These are phyloP conservation scores for Volvariella surrecta DNA, from an alignment of 1,284 basidiomycete species.

Conservation along the genomic window DNA sequence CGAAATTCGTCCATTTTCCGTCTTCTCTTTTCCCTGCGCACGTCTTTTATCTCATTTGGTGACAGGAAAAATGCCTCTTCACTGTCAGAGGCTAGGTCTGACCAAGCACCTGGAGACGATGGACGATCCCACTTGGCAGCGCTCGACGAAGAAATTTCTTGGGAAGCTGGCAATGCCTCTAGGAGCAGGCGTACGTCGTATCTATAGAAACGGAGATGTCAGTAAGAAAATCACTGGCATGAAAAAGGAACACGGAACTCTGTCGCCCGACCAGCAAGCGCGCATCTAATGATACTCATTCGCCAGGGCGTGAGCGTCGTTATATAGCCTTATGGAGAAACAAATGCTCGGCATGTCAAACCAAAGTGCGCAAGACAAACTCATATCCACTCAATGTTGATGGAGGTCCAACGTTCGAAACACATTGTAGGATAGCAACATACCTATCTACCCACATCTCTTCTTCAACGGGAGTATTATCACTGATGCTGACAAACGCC, in stretches of 20 bases:
- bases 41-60: constrained; percentile 57
- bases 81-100: constrained; percentile 72
- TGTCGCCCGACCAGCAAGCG: no score
- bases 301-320: no score
- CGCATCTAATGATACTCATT: no score
- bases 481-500: constrained; percentile 1
- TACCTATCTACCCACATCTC: constrained; percentile 18
- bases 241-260: no score
- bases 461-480: constrained; percentile 1
- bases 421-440: constrained; percentile 4
- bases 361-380: neutral
- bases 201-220: constrained; percentile 28
- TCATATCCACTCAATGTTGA: neutral
- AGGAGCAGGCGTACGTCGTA: constrained; percentile 75
- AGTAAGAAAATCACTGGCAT: no score
- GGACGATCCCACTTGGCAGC: constrained; percentile 10
- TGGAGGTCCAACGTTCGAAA: no score
- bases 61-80: constrained; percentile 78
- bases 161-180: constrained; percentile 28
- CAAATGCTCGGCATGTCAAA: constrained; percentile 5
- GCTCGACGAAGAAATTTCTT: neutral
- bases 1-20: constrained; percentile 49
- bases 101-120: constrained; percentile 60
- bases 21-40: constrained; percentile 56
- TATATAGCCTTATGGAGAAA: neutral